Conservation (phyloP, 768 basidiomycete species). For the Boletus vermiculosoides region DNA sequence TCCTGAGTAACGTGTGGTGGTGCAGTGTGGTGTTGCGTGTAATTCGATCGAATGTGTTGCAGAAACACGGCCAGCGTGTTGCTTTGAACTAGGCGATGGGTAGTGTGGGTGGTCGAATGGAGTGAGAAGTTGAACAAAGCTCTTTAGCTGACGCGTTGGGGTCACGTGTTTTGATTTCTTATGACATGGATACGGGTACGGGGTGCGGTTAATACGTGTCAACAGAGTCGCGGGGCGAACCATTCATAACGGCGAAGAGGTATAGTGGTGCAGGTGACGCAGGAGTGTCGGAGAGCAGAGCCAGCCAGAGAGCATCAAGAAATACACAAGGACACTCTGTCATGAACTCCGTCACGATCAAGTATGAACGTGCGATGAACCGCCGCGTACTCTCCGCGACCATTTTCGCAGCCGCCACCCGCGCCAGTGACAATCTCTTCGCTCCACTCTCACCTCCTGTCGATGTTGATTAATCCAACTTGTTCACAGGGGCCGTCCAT, state of each 20-base stretch:
- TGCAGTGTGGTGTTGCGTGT: neutral
- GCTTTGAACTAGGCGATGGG: neutral
- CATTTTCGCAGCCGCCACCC: slow-evolving; percentile 13
- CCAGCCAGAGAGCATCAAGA: neutral
- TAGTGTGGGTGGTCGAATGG: neutral
- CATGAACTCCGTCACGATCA: neutral
- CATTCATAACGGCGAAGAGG: neutral
- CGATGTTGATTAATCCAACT: slow-evolving; percentile 19
- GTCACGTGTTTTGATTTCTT: slow-evolving; percentile 21
- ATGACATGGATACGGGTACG: neutral
- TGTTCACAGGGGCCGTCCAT: neutral
- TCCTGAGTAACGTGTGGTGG: neutral
- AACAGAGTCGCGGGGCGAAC: neutral
- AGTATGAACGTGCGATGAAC: neutral
- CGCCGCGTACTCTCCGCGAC: slow-evolving; percentile 12
- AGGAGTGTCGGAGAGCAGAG: neutral
- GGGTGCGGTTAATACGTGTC: neutral
- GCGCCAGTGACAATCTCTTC: slow-evolving; percentile 3
- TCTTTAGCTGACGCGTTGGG: neutral
- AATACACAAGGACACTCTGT: no score
- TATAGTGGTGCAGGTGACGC: neutral
- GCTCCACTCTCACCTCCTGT: slow-evolving; percentile 4
- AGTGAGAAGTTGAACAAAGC: neutral
- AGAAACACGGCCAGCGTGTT: slow-evolving; percentile 17
- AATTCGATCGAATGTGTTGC: neutral